Evolutionary conservation across 2,329 filamentous ascomycete genomes (phyloP), one percentile per base, ranked within the genome.

Genomic region (Trichophyton verrucosum): DNA sequence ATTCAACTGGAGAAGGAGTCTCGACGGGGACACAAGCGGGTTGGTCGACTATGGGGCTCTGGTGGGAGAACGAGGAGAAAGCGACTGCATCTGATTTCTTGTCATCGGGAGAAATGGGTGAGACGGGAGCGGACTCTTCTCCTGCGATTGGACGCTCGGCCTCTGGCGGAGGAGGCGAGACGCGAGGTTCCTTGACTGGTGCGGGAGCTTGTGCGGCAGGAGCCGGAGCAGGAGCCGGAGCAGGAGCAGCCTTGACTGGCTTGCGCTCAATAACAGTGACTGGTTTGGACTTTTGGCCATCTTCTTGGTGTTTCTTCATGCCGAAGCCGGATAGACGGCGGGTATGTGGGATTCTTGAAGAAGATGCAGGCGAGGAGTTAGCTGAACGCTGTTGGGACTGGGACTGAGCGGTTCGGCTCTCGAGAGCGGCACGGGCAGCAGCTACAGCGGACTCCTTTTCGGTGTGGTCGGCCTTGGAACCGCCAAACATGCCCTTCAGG

Each of bases 21-120:
- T 85, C 81, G 2, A 76, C 78, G 0, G 89, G 89, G 9, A 83
- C 80, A 69, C 95, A 95, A 0, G 91, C 89, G 2, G 94, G 92
- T 72, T 94, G 88, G 61, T 97, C 91, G 8, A 82, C 74, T 24
- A 96, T 80, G 1, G 94, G 94, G 1, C 91, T 94, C 75, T 97
- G 92, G 47, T 65, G 64, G 68, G 94, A 88, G 69, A 97, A 97
- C 24, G 78, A 78, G 15, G 81, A 81, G 68, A 86, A 85, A 59
- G 78, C 77, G 3, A 70, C 71, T 49, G 77, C 74, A 13, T 76
- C 75, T n/a, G 74, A 73, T 44, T 71, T 72, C 58, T 72, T 72
- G 65, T 78, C 76, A 60, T 73, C 72, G 38, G 75, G 84, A 67
- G 84, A 82, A 40, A 86, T 78, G 3, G 80, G 82, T 4, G 87